Base-by-base conservation (phyloP, 768 basidiomycete species). In the Tylopilus vinaceipallidus region DNA sequence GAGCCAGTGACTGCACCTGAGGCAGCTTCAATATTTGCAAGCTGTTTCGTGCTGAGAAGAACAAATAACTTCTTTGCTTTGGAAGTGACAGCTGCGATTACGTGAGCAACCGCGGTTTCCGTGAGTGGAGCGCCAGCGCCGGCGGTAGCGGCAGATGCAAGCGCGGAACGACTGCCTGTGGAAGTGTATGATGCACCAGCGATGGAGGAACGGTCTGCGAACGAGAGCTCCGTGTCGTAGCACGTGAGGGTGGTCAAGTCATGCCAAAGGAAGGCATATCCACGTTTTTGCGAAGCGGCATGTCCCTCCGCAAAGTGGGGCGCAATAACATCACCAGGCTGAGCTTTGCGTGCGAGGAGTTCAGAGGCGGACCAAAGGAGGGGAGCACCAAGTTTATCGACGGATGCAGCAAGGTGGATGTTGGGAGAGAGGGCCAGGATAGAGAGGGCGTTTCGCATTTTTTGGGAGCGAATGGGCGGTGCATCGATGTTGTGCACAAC, bases 401-500 rank as follows among this genome's bases (percentile, higher is more conserved):
- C 75, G 14, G 93, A 91, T 1, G 88, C 88, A 41, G 84, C 74
- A 55, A 98, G 65, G 67, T 94, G 94, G 53, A 98, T 86, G 54
- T 79, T 75, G 6, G 86, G 83, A 43, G 79, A 82, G 19, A 83
- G 77, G 0, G 88, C 88, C 37, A 98, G 79, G 16, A 88, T 73
- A 0, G 84, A 80, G 32, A 98, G 77, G 34, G 79, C 74, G 1
- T 86, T 74, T 60, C 83, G 81, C 17, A 83, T 73, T 57, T 84
- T 85, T 17, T 77, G 59, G 1, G 76, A 66, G 33, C 91, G 87
- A 22, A 97, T 71, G 6, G 81, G 70, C 0, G 84, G 76, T 0
- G 86, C 77, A 59, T 98, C 95, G 66, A 98, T 83, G 70, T 90
- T 95, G 74, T 98, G 93, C 20, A 97, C 72, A 61, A 95, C 69